Evolutionary conservation across 2,329 filamentous ascomycete species (phyloP), one percentile per base, ranked within the genome.

Genomic region (Neospermospora avenae): DNA sequence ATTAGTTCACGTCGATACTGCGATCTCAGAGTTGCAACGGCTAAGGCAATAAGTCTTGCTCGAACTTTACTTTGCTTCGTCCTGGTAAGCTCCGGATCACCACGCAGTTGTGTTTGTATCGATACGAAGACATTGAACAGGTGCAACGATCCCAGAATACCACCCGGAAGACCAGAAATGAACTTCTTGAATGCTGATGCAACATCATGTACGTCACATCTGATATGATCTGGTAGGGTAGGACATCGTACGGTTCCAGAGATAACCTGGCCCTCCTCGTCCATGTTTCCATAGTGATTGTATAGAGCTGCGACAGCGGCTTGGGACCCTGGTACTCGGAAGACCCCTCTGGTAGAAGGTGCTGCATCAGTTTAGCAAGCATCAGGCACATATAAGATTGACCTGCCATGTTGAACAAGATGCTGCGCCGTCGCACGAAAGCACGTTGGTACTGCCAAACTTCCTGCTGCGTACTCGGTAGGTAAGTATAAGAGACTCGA

Each of bases 141-240:
- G 1, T 77, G 71, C 14, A 87, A 68, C 0, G 84, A 86, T 3
- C 87, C 87, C 0, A 90, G 74, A 42, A 90, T 84, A 0, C 87
- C 87, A 0, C 86, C 86, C 0, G 86, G 85, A 0, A 90, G 71
- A 0, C 82, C 82, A 0, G 80, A 78, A 0, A 90, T 74, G n/a
- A 90, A 76, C 13, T 79, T 81, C 67, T 89, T 89, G 73, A 90
- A 88, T 0, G 83, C 79, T 1, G 84, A 86, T 2, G 86, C 86
- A 31, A 89, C 81, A 72, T 89, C 87, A 62, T 89, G 84, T 3
- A 84, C 77, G 6, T 81, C 79, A 49, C 77, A 81, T 39, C 78
- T 78, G 62, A 89, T 84, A 66, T 88, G 84, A 1, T 74, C 71
- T 3, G 87, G 86, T 1, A 89, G 74, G 42, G 78, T 84, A 5